These are phyloP conservation scores for Neurospora pannonica DNA, from an alignment of 495 filamentous ascomycete genomes.

Conservation along the genomic window DNA sequence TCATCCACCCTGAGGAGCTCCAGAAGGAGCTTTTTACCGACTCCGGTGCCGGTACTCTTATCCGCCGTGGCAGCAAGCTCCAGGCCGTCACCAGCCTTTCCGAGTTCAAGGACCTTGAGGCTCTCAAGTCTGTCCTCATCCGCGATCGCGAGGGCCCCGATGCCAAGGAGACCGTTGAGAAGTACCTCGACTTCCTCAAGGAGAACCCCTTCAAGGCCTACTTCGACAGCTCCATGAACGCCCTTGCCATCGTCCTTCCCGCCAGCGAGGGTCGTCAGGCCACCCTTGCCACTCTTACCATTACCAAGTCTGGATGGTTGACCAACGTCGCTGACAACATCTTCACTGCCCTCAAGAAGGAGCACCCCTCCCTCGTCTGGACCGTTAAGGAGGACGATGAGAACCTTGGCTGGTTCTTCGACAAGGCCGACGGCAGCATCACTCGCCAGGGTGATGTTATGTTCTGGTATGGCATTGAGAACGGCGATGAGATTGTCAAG, in stretches of 20 bases:
- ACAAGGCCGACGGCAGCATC: slow-evolving; percentile 90
- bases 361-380: slow-evolving; percentile 86
- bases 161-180: slow-evolving; percentile 72
- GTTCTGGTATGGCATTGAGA: slow-evolving; percentile 93
- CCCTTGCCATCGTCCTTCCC: slow-evolving; percentile 84
- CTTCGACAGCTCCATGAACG: slow-evolving; percentile 94
- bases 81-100: slow-evolving; percentile 62
- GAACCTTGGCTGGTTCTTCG: slow-evolving; percentile 97
- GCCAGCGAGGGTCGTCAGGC: slow-evolving; percentile 48
- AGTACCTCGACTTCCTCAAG: slow-evolving; percentile 70
- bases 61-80: slow-evolving; percentile 87
- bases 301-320: slow-evolving; percentile 92
- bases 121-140: slow-evolving; percentile 73
- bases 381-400: slow-evolving; percentile 96
- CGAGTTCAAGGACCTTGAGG: slow-evolving; percentile 68
- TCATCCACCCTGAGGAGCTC: slow-evolving; percentile 89
- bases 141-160: slow-evolving; percentile 80
- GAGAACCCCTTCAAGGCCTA: slow-evolving; percentile 83
- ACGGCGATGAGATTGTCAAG: slow-evolving; percentile 72
- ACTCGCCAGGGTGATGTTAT: slow-evolving; percentile 78
- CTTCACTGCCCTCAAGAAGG: slow-evolving; percentile 85
- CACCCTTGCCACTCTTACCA: slow-evolving; percentile 85
- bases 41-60: slow-evolving; percentile 89
- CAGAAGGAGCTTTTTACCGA: slow-evolving; percentile 97
- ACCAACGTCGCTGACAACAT: slow-evolving; percentile 97